phyloP scores from a whole-genome alignment of 371 early-diverging fungal species.

The Parasitella parasitica region DNA sequence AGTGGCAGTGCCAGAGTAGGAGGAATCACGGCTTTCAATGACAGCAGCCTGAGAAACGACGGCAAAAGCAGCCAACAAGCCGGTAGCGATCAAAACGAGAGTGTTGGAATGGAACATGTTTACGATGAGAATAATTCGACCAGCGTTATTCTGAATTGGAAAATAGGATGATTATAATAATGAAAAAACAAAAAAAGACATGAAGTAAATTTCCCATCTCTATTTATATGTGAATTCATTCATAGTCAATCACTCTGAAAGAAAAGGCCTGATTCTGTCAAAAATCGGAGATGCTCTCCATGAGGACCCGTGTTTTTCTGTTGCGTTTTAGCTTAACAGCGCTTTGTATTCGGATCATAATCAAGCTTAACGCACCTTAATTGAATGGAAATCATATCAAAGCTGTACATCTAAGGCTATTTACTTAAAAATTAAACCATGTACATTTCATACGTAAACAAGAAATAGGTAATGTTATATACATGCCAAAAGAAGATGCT shows the following conservation, averaged over 20 bases:
- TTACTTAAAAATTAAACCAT: not conserved
- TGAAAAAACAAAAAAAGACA: not conserved
- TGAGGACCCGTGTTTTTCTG: not conserved
- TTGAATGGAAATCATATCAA: not conserved
- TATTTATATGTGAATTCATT: not conserved
- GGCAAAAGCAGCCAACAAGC: not conserved
- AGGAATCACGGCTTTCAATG: conserved; percentile 12
- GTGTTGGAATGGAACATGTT: not conserved
- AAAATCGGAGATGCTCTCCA: not conserved
- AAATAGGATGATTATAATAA: not conserved
- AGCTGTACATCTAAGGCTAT: not conserved
- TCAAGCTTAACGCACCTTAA: too few species aligned
- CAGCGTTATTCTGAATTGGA: not conserved
- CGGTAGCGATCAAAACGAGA: not conserved
- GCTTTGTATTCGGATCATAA: not conserved
- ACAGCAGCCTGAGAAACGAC: conserved; percentile 9
- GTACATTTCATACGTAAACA: not conserved
- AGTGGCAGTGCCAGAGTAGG: conserved; percentile 33
- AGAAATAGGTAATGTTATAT: too few species aligned
- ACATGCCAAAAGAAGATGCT: not conserved
- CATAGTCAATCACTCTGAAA: not conserved
- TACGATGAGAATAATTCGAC: not conserved
- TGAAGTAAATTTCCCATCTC: not conserved
- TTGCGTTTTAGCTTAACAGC: not conserved
- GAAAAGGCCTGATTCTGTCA: not conserved